A percentile compares a stretch with the other conserved stretches of the same genome.
Evolutionary conservation across 768 basidiomycete species (phyloP).

Genomic region (Suillus hirtellus): DNA sequence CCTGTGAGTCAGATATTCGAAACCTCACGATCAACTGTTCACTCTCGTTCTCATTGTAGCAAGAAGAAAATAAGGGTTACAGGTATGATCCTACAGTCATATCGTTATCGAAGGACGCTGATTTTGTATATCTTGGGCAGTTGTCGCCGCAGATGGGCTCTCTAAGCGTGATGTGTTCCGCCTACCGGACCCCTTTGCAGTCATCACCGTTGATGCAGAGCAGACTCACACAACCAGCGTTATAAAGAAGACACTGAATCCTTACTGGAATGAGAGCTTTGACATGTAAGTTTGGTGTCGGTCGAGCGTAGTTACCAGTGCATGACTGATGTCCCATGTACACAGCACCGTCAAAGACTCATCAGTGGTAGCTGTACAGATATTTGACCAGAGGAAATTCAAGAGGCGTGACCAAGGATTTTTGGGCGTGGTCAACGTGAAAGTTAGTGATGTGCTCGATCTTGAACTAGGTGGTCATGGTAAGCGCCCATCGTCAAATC

Average conservation of each 20-base stretch:
- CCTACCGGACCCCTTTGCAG: slow-evolving; percentile 96
- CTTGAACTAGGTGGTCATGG: slow-evolving; percentile 92
- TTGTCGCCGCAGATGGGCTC: slow-evolving; percentile 93
- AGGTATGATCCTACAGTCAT: slow-evolving; percentile 42
- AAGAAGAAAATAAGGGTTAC: slow-evolving; percentile 80
- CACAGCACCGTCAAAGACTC: slow-evolving; percentile 91
- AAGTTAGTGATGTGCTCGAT: slow-evolving; percentile 88
- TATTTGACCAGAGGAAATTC: slow-evolving; percentile 99
- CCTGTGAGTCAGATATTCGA: slow-evolving; percentile 24
- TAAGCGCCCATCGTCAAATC: slow-evolving; percentile 40
- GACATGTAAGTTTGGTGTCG: slow-evolving; percentile 69
- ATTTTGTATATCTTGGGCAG: slow-evolving; percentile 39
- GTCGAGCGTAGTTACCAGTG: neutral
- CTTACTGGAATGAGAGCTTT: slow-evolving; percentile 98
- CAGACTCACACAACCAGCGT: slow-evolving; percentile 97
- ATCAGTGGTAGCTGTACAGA: slow-evolving; percentile 97
- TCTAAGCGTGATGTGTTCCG: slow-evolving; percentile 95
- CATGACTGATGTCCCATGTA: slow-evolving; percentile 9
- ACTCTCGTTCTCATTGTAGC: slow-evolving; percentile 29
- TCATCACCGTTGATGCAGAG: slow-evolving; percentile 97
- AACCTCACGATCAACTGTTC: neutral
- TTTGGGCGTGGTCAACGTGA: slow-evolving; percentile 94
- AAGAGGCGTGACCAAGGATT: slow-evolving; percentile 98
- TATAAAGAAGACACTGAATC: slow-evolving; percentile 93
- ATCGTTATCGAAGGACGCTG: neutral